Evolutionary conservation across 106 monocot genomes (phyloP).

Genomic region (Ottelia alismoides): DNA sequence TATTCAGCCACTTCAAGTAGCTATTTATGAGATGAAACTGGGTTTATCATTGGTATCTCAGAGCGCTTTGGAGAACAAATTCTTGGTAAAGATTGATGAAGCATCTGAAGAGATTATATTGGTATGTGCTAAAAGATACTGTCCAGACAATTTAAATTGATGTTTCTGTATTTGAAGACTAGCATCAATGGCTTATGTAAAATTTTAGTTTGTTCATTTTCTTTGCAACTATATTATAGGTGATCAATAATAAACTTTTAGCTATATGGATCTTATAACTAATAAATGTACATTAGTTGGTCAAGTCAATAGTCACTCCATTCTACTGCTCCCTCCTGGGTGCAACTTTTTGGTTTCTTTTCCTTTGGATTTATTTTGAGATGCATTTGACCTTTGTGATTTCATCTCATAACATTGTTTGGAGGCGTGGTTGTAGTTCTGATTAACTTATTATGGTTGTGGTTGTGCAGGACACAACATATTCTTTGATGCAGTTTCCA

Average conservation of each 20-base stretch:
- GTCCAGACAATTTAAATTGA: too few relatives aligned
- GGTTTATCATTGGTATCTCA: conserved; percentile 49
- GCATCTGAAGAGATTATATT: conserved; percentile 24
- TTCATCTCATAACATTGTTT: too few relatives aligned
- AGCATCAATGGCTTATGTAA: too few relatives aligned
- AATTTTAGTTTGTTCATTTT: too few relatives aligned
- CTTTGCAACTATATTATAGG: too few relatives aligned
- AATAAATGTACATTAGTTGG: too few relatives aligned
- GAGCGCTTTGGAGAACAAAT: conserved; percentile 38
- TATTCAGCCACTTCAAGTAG: conserved; percentile 77
- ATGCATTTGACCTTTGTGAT: neutral
- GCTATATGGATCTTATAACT: too few relatives aligned
- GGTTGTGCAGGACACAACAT: conserved; percentile 42
- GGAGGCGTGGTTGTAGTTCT: too few relatives aligned
- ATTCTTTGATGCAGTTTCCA: conserved; percentile 65
- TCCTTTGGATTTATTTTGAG: neutral
- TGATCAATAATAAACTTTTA: too few relatives aligned
- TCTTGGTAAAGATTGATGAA: conserved; percentile 30
- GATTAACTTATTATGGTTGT: neutral
- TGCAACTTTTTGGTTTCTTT: neutral
- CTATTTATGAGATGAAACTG: conserved; percentile 90
- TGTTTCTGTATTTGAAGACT: too few relatives aligned
- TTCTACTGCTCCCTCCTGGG: too few relatives aligned
- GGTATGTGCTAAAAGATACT: conserved; percentile 37
- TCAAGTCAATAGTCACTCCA: too few relatives aligned